Evolutionary conservation across 2,329 filamentous ascomycete genomes (phyloP).

Genomic region (Knufia fluminis): DNA sequence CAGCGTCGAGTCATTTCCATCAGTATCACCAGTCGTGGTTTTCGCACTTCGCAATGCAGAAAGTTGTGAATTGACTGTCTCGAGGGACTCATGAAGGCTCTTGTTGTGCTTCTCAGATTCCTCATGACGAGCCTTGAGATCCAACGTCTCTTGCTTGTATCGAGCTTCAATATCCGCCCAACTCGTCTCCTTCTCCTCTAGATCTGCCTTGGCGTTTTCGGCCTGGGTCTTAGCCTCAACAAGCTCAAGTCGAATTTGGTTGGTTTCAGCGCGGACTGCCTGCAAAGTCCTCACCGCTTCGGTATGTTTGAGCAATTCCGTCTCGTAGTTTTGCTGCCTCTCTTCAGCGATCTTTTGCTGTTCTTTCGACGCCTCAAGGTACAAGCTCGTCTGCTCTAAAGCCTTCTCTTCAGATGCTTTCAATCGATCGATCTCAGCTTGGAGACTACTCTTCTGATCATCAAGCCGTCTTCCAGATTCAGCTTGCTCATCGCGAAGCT

Average conservation of each 20-base stretch:
- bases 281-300: constrained; percentile 85
- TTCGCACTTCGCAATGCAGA: constrained; percentile 69
- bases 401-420: constrained; percentile 78
- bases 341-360: constrained; percentile 90
- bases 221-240: constrained; percentile 69
- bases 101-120: constrained; percentile 85
- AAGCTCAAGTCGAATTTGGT: constrained; percentile 70
- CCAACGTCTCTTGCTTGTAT: constrained; percentile 73
- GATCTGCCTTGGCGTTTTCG: constrained; percentile 70
- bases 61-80: constrained; percentile 72
- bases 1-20: constrained; percentile 37
- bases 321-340: constrained; percentile 91
- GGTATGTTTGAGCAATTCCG: constrained; percentile 87
- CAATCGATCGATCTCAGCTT: constrained; percentile 68
- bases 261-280: constrained; percentile 66
- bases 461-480: constrained; percentile 63
- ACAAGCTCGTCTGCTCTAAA: constrained; percentile 67
- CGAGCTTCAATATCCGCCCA: constrained; percentile 76
- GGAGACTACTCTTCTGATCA: constrained; percentile 71
- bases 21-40: constrained; percentile 44
- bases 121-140: constrained; percentile 68
- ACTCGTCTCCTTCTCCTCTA: constrained; percentile 73
- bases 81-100: constrained; percentile 79
- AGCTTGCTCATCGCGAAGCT: constrained; percentile 68
- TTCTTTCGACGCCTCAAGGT: constrained; percentile 83